Percentiles rank a stretch among this genome's conserved stretches.
Evolutionary conservation across 495 filamentous ascomycete species (phyloP).

Genomic region (Parachaetomium inaequale): DNA sequence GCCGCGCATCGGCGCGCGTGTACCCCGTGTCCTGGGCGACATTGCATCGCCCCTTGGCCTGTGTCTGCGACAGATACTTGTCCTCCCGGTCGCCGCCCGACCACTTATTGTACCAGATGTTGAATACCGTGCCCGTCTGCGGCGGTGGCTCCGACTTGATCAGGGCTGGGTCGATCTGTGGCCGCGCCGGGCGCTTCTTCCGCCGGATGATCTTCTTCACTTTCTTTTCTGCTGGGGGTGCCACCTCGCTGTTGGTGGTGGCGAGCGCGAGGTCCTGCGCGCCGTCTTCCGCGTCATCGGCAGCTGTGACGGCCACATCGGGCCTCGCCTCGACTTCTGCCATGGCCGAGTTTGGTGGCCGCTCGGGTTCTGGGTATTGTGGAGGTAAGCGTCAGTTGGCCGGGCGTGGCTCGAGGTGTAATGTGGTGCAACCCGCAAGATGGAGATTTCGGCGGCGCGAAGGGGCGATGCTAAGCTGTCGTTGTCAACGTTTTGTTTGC

Average conservation of each 20-base stretch:
- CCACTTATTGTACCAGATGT: constrained; percentile 84
- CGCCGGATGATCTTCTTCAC: constrained; percentile 63
- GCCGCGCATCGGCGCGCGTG: constrained; percentile 72
- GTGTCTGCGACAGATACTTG: constrained; percentile 70
- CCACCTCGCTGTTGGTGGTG: constrained; percentile 44
- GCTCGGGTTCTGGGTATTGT: neutral
- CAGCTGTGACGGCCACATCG: constrained; percentile 13
- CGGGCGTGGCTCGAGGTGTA: neutral
- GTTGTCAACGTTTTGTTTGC: too few relatives aligned
- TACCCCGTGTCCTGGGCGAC: constrained; percentile 79
- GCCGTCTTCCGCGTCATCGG: constrained; percentile 17
- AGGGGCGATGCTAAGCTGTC: too few relatives aligned
- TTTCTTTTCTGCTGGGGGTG: constrained; percentile 48
- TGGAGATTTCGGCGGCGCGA: neutral
- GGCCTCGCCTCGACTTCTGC: constrained; percentile 10
- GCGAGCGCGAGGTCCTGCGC: constrained; percentile 33
- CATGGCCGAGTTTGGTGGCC: neutral
- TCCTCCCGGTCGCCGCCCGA: constrained; percentile 91
- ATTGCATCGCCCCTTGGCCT: constrained; percentile 74
- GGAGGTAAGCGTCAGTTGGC: neutral
- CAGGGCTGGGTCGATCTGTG: constrained; percentile 78
- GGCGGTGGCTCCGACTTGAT: constrained; percentile 74
- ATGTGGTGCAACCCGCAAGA: neutral
- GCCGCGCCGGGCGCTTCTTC: constrained; percentile 65
- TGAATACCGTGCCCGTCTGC: constrained; percentile 90